These are phyloP conservation scores for Plectosphaerella cucumerina DNA, from an alignment of 2,329 filamentous ascomycete species.

Conservation along the genomic window DNA sequence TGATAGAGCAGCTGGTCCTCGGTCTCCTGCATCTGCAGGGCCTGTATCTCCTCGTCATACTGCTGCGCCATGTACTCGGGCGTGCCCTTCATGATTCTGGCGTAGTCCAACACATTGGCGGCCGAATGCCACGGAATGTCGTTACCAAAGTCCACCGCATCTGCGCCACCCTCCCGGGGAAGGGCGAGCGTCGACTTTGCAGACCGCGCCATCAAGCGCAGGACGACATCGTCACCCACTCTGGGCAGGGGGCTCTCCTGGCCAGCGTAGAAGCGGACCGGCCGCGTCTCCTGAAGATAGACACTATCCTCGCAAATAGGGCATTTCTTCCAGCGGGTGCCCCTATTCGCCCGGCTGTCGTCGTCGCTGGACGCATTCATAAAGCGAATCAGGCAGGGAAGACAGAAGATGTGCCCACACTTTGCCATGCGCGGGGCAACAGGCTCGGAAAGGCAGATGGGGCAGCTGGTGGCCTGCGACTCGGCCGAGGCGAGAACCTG, in stretches of 20 bases:
- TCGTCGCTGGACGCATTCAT: conserved; percentile 80
- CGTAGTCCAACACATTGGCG: conserved; percentile 91
- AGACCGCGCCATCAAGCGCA: conserved; percentile 79
- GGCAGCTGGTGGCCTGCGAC: conserved; percentile 84
- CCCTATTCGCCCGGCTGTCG: conserved; percentile 64
- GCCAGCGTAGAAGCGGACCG: conserved; percentile 86
- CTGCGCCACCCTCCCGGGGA: conserved; percentile 72
- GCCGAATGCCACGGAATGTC: conserved; percentile 94
- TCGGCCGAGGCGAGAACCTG: conserved; percentile 88
- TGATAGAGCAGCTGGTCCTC: conserved; percentile 90
- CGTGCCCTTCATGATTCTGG: conserved; percentile 90
- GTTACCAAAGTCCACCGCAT: conserved; percentile 63
- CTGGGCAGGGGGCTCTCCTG: conserved; percentile 78
- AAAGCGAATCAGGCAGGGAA: conserved; percentile 89
- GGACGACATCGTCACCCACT: conserved; percentile 83
- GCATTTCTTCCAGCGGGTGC: conserved; percentile 85
- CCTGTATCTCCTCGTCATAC: conserved; percentile 72
- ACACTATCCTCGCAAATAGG: conserved; percentile 92
- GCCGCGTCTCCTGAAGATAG: conserved; percentile 85
- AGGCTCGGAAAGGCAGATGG: conserved; percentile 89
- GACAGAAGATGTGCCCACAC: conserved; percentile 95
- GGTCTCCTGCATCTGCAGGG: conserved; percentile 70
- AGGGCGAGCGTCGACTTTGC: conserved; percentile 81
- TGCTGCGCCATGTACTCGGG: conserved; percentile 81
- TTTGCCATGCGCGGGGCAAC: conserved; percentile 95